Evolutionary conservation across 1,284 basidiomycete species (phyloP).

Genomic region (Ceratobasidium sp.): DNA sequence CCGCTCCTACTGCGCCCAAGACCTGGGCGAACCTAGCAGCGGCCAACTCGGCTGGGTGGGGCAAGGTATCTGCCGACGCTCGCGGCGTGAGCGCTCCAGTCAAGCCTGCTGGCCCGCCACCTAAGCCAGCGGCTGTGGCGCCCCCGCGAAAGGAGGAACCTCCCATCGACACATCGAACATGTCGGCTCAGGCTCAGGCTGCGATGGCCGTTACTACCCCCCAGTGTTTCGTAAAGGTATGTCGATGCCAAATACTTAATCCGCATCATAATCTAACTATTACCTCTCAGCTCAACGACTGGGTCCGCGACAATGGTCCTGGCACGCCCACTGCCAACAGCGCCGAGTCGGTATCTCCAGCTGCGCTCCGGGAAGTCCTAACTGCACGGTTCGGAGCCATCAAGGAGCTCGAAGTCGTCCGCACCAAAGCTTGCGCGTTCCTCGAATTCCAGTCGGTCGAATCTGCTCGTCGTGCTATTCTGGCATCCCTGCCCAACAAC

Average conservation of each 20-base stretch:
- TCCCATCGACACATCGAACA: constrained; percentile 50
- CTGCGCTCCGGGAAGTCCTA: constrained; percentile 71
- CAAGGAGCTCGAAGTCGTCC: constrained; percentile 91
- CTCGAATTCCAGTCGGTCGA: constrained; percentile 88
- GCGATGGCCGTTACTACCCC: constrained; percentile 74
- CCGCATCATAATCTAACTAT: constrained; percentile 37
- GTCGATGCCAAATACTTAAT: constrained; percentile 49
- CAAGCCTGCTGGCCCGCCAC: constrained; percentile 66
- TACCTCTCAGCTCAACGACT: constrained; percentile 32
- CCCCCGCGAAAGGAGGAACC: constrained; percentile 42
- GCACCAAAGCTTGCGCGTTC: constrained; percentile 92
- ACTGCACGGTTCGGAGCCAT: constrained; percentile 84
- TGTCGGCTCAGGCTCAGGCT: constrained; percentile 63
- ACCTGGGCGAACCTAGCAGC: constrained; percentile 95
- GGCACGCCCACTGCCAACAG: constrained; percentile 67
- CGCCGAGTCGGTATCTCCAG: constrained; percentile 77
- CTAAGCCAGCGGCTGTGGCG: constrained; percentile 65
- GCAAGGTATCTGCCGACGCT: constrained; percentile 79
- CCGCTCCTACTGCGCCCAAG: constrained; percentile 72
- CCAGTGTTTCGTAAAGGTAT: constrained; percentile 91
- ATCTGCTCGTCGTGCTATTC: constrained; percentile 86
- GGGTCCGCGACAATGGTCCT: constrained; percentile 38
- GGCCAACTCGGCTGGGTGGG: constrained; percentile 82
- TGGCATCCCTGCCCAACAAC: constrained; percentile 70
- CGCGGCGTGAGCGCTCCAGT: constrained; percentile 70